Conservation (phyloP, 306 rosid genomes). For the Hylodesmum podocarpum region DNA sequence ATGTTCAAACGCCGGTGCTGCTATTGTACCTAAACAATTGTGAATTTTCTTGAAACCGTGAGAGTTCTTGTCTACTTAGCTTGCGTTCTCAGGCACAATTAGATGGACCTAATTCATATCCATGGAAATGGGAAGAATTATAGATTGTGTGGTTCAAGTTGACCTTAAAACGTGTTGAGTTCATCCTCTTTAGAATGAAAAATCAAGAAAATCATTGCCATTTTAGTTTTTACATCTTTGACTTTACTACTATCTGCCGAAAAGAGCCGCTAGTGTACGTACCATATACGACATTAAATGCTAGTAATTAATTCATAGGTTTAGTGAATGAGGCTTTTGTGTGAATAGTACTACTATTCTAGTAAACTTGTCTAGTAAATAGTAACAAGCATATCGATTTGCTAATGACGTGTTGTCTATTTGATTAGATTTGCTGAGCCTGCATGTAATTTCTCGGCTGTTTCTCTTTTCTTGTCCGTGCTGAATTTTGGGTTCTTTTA, state of each 20-base stretch:
- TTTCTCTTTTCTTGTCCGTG: neutral
- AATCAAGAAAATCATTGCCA: neutral
- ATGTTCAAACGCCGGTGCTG: constrained; percentile 2
- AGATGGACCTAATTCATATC: constrained; percentile 3
- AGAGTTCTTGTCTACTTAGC: neutral
- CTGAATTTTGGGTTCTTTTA: constrained; percentile 33
- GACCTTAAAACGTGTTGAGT: constrained; percentile 4
- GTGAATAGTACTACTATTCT: neutral
- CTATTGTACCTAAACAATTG: neutral
- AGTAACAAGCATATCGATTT: neutral
- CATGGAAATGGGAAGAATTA: neutral
- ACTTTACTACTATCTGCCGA: neutral
- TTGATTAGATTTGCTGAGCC: neutral
- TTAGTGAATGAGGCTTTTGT: constrained; percentile 1
- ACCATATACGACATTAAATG: neutral
- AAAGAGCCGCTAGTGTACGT: neutral
- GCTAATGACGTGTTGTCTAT: neutral
- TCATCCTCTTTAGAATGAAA: neutral
- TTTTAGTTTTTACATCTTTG: constrained; percentile 9
- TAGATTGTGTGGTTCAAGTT: neutral
- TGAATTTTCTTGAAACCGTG: constrained; percentile 15
- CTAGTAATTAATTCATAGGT: constrained; percentile 23
- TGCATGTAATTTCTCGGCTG: neutral
- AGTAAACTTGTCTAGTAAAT: neutral
- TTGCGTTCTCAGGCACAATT: neutral